These are phyloP conservation scores for Boechera stricta DNA, from an alignment of 345 rosid genomes.

Conservation along the genomic window DNA sequence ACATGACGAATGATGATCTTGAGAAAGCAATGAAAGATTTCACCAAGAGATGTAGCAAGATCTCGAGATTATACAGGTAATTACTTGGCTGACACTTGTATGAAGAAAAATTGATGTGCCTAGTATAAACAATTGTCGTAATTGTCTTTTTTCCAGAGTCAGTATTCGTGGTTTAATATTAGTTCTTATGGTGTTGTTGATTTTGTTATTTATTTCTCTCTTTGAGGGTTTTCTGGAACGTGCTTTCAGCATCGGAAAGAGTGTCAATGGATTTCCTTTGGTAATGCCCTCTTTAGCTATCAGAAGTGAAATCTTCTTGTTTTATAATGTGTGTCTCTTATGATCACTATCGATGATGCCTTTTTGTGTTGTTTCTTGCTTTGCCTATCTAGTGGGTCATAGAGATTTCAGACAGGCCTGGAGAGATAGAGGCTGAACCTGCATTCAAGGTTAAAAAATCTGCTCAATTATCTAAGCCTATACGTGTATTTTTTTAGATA, in stretches of 20 bases:
- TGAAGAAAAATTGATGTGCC: neutral
- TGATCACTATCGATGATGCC: neutral
- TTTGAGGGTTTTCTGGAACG: constrained; percentile 73
- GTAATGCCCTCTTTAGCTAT: constrained; percentile 52
- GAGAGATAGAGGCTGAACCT: constrained; percentile 86
- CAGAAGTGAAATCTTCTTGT: constrained; percentile 6
- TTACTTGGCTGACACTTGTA: constrained; percentile 26
- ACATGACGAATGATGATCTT: constrained; percentile 77
- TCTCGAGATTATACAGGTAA: constrained; percentile 90
- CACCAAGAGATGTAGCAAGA: constrained; percentile 68
- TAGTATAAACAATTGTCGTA: neutral
- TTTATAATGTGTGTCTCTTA: neutral
- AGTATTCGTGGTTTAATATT: neutral
- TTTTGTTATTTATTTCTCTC: constrained; percentile 66
- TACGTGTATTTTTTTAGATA: neutral
- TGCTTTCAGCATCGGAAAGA: constrained; percentile 84
- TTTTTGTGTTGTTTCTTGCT: constrained; percentile 15
- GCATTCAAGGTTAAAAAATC: constrained; percentile 79
- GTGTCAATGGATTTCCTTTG: constrained; percentile 91
- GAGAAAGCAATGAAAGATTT: constrained; percentile 80
- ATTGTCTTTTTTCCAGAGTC: neutral
- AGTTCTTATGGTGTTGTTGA: constrained; percentile 54
- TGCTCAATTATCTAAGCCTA: neutral
- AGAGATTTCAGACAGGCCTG: constrained; percentile 93
- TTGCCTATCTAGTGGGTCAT: constrained; percentile 75